These are phyloP conservation scores for Lecanicillium sp. DNA, from an alignment of 2,329 filamentous ascomycete species.

Conservation along the genomic window DNA sequence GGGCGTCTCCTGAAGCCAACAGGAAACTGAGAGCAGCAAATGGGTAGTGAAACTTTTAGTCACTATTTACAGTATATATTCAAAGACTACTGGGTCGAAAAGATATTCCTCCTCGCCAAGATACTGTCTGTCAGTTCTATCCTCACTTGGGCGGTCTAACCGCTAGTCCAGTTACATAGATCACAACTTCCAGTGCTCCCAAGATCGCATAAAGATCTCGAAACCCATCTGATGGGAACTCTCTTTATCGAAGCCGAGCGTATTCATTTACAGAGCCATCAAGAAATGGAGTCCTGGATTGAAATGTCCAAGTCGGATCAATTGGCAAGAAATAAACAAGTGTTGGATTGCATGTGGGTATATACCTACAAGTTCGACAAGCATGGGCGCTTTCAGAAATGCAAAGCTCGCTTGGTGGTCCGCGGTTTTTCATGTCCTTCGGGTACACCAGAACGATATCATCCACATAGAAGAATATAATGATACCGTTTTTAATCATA, in stretches of 20 bases:
- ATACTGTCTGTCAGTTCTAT: too few relatives aligned
- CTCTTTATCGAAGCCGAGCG: background rate
- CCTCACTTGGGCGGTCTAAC: too few relatives aligned
- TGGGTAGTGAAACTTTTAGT: too few relatives aligned
- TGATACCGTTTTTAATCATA: conserved; percentile 11
- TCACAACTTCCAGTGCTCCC: too few relatives aligned
- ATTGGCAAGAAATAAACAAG: background rate
- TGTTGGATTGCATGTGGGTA: conserved; percentile 15
- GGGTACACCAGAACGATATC: conserved; percentile 17
- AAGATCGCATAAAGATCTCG: background rate
- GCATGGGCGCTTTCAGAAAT: conserved; percentile 12
- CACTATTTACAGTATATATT: too few relatives aligned
- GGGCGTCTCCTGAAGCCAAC: too few relatives aligned
- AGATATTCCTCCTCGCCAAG: too few relatives aligned
- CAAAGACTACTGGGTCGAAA: too few relatives aligned
- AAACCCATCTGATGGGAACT: background rate
- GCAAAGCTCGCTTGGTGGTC: conserved; percentile 11
- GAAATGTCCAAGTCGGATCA: background rate
- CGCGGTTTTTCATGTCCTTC: background rate
- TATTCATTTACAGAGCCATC: background rate
- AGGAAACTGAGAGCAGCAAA: too few relatives aligned
- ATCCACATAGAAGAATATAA: conserved; percentile 18
- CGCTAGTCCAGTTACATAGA: too few relatives aligned
- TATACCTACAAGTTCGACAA: conserved; percentile 19
- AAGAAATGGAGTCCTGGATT: background rate